These are phyloP conservation scores for Kregervanrija delftensis DNA, from an alignment of 805 yeast genomes.

Conservation along the genomic window DNA sequence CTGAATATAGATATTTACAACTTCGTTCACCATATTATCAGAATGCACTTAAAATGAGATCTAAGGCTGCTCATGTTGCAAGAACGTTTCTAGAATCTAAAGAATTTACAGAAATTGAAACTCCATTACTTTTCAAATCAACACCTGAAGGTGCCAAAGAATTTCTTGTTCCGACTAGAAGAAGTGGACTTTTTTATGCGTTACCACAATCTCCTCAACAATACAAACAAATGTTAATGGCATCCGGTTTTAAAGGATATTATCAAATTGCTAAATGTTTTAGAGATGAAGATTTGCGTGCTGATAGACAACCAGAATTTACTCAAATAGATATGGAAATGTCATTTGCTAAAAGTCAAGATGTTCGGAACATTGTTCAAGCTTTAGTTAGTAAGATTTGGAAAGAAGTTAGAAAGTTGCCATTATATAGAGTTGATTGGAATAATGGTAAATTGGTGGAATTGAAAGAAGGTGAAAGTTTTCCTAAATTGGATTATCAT, in stretches of 20 bases:
- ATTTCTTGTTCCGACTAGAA: conserved; percentile 86
- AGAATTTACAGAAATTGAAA: conserved; percentile 77
- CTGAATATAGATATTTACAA: conserved; percentile 76
- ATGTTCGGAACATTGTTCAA: conserved; percentile 63
- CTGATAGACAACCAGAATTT: conserved; percentile 96
- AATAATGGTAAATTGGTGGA: conserved; percentile 26
- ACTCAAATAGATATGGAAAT: conserved; percentile 96
- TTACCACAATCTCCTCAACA: conserved; percentile 98
- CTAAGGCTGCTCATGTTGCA: conserved; percentile 43
- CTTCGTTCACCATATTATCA: conserved; percentile 57
- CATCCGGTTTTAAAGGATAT: conserved; percentile 81
- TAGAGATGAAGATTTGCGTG: conserved; percentile 90
- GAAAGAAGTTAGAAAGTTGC: conserved; percentile 36
- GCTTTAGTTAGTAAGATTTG: conserved; percentile 49
- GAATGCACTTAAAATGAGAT: conserved; percentile 46
- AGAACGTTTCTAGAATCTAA: conserved; percentile 30
- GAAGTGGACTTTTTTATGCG: conserved; percentile 61
- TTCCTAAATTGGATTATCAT: conserved; percentile 49
- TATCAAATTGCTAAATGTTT: conserved; percentile 92
- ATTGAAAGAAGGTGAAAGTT: conserved; percentile 16
- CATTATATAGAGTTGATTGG: conserved; percentile 31
- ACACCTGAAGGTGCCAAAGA: conserved; percentile 99
- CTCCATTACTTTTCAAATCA: conserved; percentile 87
- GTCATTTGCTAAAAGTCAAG: conserved; percentile 66
- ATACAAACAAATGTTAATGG: conserved; percentile 90